Conservation (phyloP, 768 basidiomycete species). For the Russula earlei region DNA sequence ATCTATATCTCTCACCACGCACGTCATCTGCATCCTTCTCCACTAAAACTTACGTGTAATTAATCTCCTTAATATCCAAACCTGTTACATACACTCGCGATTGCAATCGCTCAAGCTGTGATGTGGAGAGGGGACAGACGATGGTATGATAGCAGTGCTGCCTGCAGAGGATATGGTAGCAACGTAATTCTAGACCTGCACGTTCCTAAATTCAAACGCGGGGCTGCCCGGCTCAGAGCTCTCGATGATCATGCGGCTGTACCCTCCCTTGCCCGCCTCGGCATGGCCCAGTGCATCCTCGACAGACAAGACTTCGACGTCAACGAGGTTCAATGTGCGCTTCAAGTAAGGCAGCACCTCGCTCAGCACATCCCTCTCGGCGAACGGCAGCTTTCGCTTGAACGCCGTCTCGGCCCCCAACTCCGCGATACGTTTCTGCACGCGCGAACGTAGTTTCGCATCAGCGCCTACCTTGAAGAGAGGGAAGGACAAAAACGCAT, state of each 20-base stretch:
- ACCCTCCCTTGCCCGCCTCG: constrained; percentile 39
- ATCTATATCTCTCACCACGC: too few species aligned
- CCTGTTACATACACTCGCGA: too few species aligned
- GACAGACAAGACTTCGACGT: constrained; percentile 61
- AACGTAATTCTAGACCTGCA: constrained; percentile 23
- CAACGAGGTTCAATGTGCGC: constrained; percentile 58
- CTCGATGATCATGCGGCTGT: constrained; percentile 62
- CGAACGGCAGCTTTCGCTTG: constrained; percentile 74
- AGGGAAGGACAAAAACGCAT: not conserved
- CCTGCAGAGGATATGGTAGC: not conserved
- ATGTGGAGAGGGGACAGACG: not conserved
- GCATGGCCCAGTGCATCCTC: constrained; percentile 53
- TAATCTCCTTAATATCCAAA: too few species aligned
- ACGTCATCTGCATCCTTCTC: too few species aligned
- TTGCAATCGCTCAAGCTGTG: too few species aligned
- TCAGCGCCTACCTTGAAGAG: not conserved
- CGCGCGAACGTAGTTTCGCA: too few species aligned
- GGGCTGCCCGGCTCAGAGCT: constrained; percentile 83
- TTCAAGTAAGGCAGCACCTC: constrained; percentile 75
- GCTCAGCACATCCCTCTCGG: constrained; percentile 61
- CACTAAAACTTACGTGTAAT: too few species aligned
- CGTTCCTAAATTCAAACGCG: constrained; percentile 82
- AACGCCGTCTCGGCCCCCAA: constrained; percentile 71
- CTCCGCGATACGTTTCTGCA: constrained; percentile 72
- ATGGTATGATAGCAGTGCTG: not conserved